Evolutionary conservation across 225 moss, liverwort and hornwort species (phyloP).

Genomic region (Climacium dendroides): DNA sequence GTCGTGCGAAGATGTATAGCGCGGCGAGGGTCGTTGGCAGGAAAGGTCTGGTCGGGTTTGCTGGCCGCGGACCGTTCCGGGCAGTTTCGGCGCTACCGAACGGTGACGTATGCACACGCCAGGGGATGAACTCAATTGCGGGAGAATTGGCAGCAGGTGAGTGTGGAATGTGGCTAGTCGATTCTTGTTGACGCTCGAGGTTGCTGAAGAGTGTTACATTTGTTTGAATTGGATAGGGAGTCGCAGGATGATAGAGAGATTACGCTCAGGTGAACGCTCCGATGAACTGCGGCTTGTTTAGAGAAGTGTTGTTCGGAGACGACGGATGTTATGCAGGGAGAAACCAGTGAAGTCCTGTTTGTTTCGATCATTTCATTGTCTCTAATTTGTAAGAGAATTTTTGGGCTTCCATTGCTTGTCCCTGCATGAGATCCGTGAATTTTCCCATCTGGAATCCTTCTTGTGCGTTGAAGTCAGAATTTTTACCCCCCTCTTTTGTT

Average conservation of each 20-base stretch:
- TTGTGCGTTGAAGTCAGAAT: background rate
- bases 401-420: background rate
- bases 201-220: background rate
- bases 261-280: background rate
- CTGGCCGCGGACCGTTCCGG: background rate
- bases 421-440: background rate
- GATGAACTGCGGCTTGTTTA: background rate
- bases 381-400: background rate
- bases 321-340: background rate
- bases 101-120: background rate
- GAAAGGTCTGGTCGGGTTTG: background rate
- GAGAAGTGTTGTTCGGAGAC: background rate
- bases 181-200: background rate
- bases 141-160: conserved; percentile 17
- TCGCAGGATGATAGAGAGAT: background rate
- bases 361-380: background rate
- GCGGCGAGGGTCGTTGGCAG: background rate
- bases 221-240: background rate
- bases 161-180: background rate
- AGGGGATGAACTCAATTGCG: background rate
- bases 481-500: background rate
- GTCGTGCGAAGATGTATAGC: conserved; percentile 13
- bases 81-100: background rate
- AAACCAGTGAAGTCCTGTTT: background rate
- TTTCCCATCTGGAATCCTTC: background rate